Percentiles rank a stretch among this genome's conserved stretches.
phyloP scores from a whole-genome alignment of 345 rosid genomes.

The Eutrema japonicum region DNA sequence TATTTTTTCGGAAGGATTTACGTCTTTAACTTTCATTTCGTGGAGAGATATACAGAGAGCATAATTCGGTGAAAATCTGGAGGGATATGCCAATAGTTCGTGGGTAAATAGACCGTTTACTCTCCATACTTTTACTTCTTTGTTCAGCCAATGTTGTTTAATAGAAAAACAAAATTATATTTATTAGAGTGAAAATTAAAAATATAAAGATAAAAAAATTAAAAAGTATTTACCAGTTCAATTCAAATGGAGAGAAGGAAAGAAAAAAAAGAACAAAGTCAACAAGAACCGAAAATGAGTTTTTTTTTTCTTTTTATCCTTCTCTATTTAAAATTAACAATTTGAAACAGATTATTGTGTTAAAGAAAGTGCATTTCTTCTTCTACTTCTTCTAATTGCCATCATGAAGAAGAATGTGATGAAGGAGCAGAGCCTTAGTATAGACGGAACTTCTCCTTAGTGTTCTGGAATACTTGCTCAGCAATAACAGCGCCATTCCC shows the following conservation, averaged over 20 bases:
- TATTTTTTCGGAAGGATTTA: too few relatives aligned
- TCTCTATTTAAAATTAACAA: slow-evolving; percentile 15
- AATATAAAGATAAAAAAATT: background rate
- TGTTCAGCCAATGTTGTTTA: background rate
- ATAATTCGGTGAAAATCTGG: too few relatives aligned
- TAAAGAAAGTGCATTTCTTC: slow-evolving; percentile 32
- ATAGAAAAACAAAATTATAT: background rate
- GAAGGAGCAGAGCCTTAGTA: slow-evolving; percentile 49
- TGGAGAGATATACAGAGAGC: too few relatives aligned
- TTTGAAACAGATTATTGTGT: slow-evolving; percentile 35
- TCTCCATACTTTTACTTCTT: background rate
- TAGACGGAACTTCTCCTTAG: slow-evolving; percentile 75
- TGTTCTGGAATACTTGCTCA: slow-evolving; percentile 89
- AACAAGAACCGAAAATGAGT: slow-evolving; percentile 22
- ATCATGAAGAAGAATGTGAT: slow-evolving; percentile 19
- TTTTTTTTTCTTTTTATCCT: background rate
- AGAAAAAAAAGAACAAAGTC: background rate
- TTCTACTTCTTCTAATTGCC: slow-evolving; percentile 26
- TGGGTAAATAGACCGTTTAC: too few relatives aligned
- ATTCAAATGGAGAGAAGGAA: slow-evolving; percentile 13
- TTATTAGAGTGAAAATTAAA: background rate
- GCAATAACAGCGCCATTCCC: slow-evolving; percentile 78
- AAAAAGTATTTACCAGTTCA: slow-evolving; percentile 29
- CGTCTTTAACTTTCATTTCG: too few relatives aligned
- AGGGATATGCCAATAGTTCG: too few relatives aligned